Base-by-base conservation (phyloP, 1,139 yeast species). In the Yamadazyma spencermartinsiae region DNA sequence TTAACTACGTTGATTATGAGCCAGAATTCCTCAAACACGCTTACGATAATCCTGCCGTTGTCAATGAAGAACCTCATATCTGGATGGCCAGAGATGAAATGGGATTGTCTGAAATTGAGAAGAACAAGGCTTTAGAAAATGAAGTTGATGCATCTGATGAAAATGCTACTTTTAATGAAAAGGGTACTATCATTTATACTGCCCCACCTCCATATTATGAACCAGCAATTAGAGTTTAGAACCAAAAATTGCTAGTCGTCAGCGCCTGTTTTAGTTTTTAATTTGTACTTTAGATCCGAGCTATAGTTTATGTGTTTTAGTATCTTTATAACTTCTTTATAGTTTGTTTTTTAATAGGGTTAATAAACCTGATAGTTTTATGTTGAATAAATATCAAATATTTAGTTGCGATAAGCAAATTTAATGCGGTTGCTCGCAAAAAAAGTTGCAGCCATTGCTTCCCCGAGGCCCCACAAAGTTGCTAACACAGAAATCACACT, bases 1-100 rank as follows among this genome's bases (percentile, higher is more conserved):
- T 62, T 59, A 67, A 70, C 46, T 69, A 69, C 51, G 63, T 71
- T 42, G 72, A 69, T 46, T 72, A 71, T 48, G 64, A 68, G 41
- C 60, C 64, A 5, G 72, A 65, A 18, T 72, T 69, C 50, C 50
- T 68, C 27, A 55, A 58, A 42, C 62, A 53, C 42, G 95, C 96
- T 4, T 85, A 81, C 53, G 75, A 78, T 35, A 80, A 79, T 54
- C 89, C 90, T 15, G 75, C 74, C 39, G 80, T 84, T 25, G 65
- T 65, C 17, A 82, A 79, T 32, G 72, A 69, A 23, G 81, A 76
- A 48, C 87, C 88, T 12, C 76, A 76, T 33, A 69, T 83, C 37
- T 85, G 94, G 94, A 67, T 82, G 46, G 80, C 85, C 31, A 70
- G 63, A 44, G 94, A 85, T 59, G 74, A 78, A 19, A 65, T 83